These are phyloP conservation scores for Aquanectria penicillioides DNA, from an alignment of 2,329 filamentous ascomycete genomes.

Conservation along the genomic window DNA sequence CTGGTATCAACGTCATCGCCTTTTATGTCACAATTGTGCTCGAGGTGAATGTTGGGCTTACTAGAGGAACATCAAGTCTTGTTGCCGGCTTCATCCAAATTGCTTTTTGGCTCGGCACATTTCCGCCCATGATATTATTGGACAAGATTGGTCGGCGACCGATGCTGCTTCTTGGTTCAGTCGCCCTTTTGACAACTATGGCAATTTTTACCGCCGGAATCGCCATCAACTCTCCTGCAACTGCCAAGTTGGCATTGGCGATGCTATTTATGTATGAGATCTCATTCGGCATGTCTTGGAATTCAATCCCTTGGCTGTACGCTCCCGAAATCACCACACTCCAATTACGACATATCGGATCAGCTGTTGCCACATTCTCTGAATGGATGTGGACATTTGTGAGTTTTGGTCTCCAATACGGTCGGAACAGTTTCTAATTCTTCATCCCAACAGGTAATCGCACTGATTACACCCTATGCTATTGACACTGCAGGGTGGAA, in stretches of 20 bases:
- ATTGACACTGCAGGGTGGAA: background rate
- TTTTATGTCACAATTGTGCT: constrained; percentile 1
- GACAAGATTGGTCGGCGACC: background rate
- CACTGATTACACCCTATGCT: background rate
- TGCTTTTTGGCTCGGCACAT: background rate
- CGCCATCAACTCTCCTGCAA: background rate
- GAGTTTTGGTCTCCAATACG: too few species aligned
- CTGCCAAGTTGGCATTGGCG: background rate
- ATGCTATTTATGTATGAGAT: background rate
- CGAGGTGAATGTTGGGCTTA: background rate
- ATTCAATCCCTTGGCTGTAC: background rate
- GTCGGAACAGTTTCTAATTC: too few species aligned
- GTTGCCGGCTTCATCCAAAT: background rate
- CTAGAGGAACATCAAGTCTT: background rate
- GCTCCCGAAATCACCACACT: background rate
- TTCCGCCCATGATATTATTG: background rate
- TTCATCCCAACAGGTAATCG: background rate
- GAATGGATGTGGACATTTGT: constrained; percentile 7
- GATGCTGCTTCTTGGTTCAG: background rate
- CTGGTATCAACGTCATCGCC: constrained; percentile 1
- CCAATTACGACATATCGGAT: background rate
- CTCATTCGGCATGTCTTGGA: background rate
- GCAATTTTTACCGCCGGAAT: background rate
- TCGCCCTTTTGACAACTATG: background rate
- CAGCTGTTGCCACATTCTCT: background rate